Evolutionary conservation across 2,329 filamentous ascomycete genomes (phyloP).

Genomic region (Aotearoamyces nothofagi): DNA sequence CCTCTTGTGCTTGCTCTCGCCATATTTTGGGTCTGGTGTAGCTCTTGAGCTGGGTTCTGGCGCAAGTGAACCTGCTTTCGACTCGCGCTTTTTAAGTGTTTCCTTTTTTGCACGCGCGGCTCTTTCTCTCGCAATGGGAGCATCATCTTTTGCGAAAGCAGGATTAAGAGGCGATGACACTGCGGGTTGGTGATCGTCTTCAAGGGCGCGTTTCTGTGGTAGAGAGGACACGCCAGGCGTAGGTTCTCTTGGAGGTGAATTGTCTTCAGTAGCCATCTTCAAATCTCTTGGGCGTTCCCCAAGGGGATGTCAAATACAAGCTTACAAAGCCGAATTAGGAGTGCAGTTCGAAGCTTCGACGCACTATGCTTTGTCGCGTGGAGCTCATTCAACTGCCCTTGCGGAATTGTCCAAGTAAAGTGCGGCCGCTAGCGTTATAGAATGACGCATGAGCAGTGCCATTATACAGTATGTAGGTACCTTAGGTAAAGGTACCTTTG

Average conservation of each 20-base stretch:
- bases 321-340: too few relatives aligned
- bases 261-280: conserved; percentile 21
- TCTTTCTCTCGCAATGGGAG: conserved; percentile 14
- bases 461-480: too few relatives aligned
- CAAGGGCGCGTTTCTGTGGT: conserved; percentile 49
- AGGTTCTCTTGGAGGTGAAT: conserved; percentile 25
- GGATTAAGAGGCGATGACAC: conserved; percentile 64
- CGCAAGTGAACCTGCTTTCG: conserved; percentile 29
- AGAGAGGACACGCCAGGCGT: conserved; percentile 21
- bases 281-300: too few relatives aligned
- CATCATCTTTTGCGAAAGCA: conserved; percentile 36
- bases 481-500: too few relatives aligned
- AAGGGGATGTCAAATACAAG: too few relatives aligned
- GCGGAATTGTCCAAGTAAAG: too few relatives aligned
- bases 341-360: too few relatives aligned
- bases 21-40: conserved; percentile 38
- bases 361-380: too few relatives aligned
- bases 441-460: too few relatives aligned
- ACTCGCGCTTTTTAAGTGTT: conserved; percentile 51
- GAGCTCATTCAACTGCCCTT: too few relatives aligned
- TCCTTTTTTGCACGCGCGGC: conserved; percentile 45
- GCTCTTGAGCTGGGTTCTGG: conserved; percentile 34
- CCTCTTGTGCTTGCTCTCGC: conserved; percentile 21
- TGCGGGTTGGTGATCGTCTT: conserved; percentile 55
- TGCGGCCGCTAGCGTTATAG: too few relatives aligned